These are phyloP conservation scores for Sequoiadendron giganteum DNA, from an alignment of 75 land plant genomes.

Conservation along the genomic window DNA sequence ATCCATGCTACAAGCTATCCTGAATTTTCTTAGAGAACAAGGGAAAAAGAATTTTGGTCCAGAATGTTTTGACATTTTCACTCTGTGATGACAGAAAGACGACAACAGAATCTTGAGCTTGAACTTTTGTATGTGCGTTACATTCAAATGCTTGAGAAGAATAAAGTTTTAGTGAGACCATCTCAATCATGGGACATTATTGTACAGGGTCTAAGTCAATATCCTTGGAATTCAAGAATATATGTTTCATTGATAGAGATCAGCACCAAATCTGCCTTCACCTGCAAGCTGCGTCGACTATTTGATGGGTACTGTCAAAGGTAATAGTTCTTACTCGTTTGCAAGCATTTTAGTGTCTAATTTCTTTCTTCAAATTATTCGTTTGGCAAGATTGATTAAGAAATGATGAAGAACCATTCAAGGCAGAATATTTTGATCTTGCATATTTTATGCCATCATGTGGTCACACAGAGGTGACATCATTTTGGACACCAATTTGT, in stretches of 20 bases:
- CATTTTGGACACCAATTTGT: background rate
- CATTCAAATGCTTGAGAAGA: slow-evolving; percentile 50
- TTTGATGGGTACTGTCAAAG: slow-evolving; percentile 62
- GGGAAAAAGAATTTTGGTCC: background rate
- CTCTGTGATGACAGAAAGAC: slow-evolving; percentile 52
- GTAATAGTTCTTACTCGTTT: slow-evolving; percentile 33
- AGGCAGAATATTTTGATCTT: background rate
- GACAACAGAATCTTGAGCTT: slow-evolving; percentile 56
- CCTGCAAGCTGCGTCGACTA: slow-evolving; percentile 61
- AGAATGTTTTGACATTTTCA: background rate
- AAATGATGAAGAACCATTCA: background rate
- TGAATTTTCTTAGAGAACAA: background rate
- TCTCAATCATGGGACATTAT: slow-evolving; percentile 47
- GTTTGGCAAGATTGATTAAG: background rate
- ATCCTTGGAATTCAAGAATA: slow-evolving; percentile 69
- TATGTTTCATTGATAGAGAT: slow-evolving; percentile 40
- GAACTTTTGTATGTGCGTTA: slow-evolving; percentile 63
- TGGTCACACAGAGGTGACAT: background rate
- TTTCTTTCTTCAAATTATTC: background rate
- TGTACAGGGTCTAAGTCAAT: slow-evolving; percentile 49
- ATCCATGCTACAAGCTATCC: background rate
- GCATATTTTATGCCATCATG: background rate
- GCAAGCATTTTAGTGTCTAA: background rate
- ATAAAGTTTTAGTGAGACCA: slow-evolving; percentile 31
- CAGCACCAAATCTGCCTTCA: slow-evolving; percentile 36